A percentile compares a stretch with the other conserved stretches of the same genome.
phyloP scores from a whole-genome alignment of 345 rosid genomes.

The Bruguiera gymnorhiza region DNA sequence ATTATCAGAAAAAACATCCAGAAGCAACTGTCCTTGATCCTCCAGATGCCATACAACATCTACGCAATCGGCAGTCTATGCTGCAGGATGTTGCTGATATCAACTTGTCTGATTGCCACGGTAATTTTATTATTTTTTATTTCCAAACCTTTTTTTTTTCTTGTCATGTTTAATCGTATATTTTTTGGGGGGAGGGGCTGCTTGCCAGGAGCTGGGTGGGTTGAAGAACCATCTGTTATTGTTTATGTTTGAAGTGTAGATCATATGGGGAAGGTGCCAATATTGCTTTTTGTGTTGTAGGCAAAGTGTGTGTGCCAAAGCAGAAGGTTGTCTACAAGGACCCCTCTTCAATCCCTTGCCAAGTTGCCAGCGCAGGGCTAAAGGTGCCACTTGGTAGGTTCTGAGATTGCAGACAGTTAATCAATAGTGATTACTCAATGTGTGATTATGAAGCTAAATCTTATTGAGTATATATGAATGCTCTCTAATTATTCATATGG shows the following conservation, averaged over 20 bases:
- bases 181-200: not conserved
- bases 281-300: constrained; percentile 26
- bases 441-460: not conserved
- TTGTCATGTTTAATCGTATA: not conserved
- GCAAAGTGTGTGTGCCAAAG: constrained; percentile 68
- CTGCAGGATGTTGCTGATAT: constrained; percentile 74
- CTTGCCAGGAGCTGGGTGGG: too few relatives aligned
- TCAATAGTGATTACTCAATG: not conserved
- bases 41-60: constrained; percentile 67
- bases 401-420: not conserved
- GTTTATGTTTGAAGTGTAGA: not conserved
- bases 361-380: constrained; percentile 62
- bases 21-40: constrained; percentile 83
- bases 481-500: not conserved
- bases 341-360: constrained; percentile 49
- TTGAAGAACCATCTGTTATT: not conserved
- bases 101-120: constrained; percentile 53
- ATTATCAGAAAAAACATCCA: constrained; percentile 64
- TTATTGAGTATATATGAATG: not conserved
- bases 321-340: constrained; percentile 69
- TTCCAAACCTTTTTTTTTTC: not conserved
- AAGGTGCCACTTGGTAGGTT: constrained; percentile 72
- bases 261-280: not conserved
- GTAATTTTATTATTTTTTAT: constrained; percentile 31
- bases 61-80: constrained; percentile 79